Conservation (phyloP, 2,329 filamentous ascomycete genomes). For the Aspergillus pseudotamarii region DNA sequence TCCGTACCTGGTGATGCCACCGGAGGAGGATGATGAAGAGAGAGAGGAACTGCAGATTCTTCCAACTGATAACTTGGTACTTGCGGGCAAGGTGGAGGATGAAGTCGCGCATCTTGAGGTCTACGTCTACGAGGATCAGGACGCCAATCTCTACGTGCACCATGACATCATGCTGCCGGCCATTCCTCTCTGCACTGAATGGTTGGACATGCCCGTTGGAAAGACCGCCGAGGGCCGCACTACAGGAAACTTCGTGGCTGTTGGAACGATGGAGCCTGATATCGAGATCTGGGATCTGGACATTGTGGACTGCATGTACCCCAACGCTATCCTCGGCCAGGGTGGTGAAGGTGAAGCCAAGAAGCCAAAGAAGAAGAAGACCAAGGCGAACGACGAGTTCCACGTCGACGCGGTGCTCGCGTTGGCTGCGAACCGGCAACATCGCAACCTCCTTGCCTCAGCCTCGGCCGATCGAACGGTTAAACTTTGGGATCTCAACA, state of each 20-base stretch:
- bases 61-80: constrained; percentile 86
- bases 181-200: constrained; percentile 93
- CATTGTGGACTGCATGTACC: constrained; percentile 96
- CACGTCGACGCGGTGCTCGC: constrained; percentile 93
- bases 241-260: constrained; percentile 86
- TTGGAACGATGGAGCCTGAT: constrained; percentile 96
- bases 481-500: constrained; percentile 97
- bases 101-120: constrained; percentile 96
- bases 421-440: constrained; percentile 86
- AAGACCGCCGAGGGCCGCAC: constrained; percentile 67
- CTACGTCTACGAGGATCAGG: constrained; percentile 94
- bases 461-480: constrained; percentile 95
- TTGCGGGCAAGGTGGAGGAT: constrained; percentile 93
- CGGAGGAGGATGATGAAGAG: constrained; percentile 82
- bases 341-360: constrained; percentile 57
- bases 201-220: constrained; percentile 89
- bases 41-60: constrained; percentile 92
- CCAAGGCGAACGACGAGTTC: constrained; percentile 84
- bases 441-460: constrained; percentile 91
- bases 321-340: constrained; percentile 90
- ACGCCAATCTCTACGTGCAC: constrained; percentile 97
- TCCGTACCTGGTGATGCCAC: constrained; percentile 89
- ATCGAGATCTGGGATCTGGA: constrained; percentile 99
- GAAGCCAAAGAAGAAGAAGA: constrained; percentile 83
- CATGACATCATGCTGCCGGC: constrained; percentile 99